Conservation (phyloP, 163 green algal genomes). For the Trebouxia gelatinosa region DNA sequence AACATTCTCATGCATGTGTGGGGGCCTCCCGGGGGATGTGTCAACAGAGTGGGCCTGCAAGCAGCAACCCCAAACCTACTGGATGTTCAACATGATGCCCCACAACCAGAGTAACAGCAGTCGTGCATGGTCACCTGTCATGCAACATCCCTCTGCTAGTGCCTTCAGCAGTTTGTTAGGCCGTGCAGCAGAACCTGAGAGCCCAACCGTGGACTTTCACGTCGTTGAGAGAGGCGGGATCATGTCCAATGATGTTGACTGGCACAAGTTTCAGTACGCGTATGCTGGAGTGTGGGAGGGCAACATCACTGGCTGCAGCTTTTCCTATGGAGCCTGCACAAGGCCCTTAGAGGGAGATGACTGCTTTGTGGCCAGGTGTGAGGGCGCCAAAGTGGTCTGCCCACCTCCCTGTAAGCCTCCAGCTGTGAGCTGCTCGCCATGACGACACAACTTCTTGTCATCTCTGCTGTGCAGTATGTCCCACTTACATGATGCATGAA, state of each 20-base stretch:
- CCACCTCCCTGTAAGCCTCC: slow-evolving; percentile 35
- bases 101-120: slow-evolving; percentile 34
- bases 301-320: slow-evolving; percentile 50
- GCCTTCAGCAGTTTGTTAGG: neutral
- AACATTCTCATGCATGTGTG: slow-evolving; percentile 51
- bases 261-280: slow-evolving; percentile 46
- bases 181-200: slow-evolving; percentile 22
- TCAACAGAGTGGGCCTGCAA: slow-evolving; percentile 55
- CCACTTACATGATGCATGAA: no score
- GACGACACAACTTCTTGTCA: neutral
- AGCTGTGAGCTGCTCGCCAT: no score
- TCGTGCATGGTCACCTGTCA: no score
- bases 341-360: slow-evolving; percentile 52
- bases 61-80: slow-evolving; percentile 57
- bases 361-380: slow-evolving; percentile 57
- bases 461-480: neutral
- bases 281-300: slow-evolving; percentile 63
- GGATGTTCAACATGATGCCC: slow-evolving; percentile 46
- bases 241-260: neutral
- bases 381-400: slow-evolving; percentile 35
- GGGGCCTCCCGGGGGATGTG: slow-evolving; percentile 40
- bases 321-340: slow-evolving; percentile 43
- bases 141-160: no score
- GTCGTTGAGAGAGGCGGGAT: slow-evolving; percentile 49
- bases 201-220: slow-evolving; percentile 31